phyloP scores from a whole-genome alignment of 1,284 basidiomycete species.

The Dichomitus squalens region DNA sequence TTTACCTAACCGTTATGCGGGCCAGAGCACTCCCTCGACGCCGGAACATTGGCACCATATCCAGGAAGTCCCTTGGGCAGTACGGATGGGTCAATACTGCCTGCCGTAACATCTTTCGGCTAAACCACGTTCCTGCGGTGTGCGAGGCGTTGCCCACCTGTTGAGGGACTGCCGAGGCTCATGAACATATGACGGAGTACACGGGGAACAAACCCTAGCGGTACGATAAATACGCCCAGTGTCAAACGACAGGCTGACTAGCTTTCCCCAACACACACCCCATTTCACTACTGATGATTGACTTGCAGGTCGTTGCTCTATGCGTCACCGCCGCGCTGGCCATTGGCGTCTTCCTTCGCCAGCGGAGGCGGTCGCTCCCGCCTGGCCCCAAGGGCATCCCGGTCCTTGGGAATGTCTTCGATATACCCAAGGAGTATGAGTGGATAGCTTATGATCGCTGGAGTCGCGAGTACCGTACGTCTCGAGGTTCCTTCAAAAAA shows the following conservation, averaged over 20 bases:
- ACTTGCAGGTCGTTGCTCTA: conserved; percentile 7
- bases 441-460: conserved; percentile 30
- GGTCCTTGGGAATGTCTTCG: conserved; percentile 31
- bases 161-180: conserved; percentile 3
- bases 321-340: conserved; percentile 7
- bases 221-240: conserved; percentile 18
- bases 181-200: conserved; percentile 17
- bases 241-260: background rate
- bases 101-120: conserved; percentile 23
- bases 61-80: conserved; percentile 8
- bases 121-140: conserved; percentile 21
- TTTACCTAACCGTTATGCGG: conserved; percentile 21
- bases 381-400: conserved; percentile 33
- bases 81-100: conserved; percentile 8
- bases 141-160: conserved; percentile 12
- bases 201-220: conserved; percentile 13
- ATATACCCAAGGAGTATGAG: conserved; percentile 28
- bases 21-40: conserved; percentile 5
- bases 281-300: conserved; percentile 2
- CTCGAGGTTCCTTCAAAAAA: background rate
- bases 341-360: conserved; percentile 14
- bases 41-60: conserved; percentile 18
- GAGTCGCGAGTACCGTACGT: conserved; percentile 24
- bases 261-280: background rate
- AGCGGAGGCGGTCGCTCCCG: conserved; percentile 23